Percentiles rank a stretch among this genome's conserved stretches.
Conservation (phyloP, 1,284 basidiomycete species). For the Dichomitus squalens region DNA sequence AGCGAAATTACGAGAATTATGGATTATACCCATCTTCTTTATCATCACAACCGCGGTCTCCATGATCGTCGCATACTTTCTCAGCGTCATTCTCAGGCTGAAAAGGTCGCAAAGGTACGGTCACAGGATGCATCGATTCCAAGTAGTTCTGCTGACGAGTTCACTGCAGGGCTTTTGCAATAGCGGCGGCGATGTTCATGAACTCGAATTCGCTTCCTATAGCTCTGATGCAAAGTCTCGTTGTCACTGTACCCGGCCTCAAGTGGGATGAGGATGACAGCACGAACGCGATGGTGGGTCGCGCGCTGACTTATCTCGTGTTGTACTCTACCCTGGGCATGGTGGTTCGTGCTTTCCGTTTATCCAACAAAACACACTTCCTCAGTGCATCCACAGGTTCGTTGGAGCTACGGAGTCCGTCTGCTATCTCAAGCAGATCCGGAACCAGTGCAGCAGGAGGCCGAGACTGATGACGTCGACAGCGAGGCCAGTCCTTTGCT, state of each 20-base stretch:
- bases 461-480: neutral
- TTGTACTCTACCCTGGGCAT: conserved; percentile 93
- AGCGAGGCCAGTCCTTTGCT: conserved; percentile 30
- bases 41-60: conserved; percentile 70
- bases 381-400: conserved; percentile 51
- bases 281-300: conserved; percentile 86
- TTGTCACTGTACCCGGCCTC: conserved; percentile 81
- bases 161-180: conserved; percentile 72
- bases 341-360: conserved; percentile 58
- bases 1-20: conserved; percentile 85
- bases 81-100: conserved; percentile 55
- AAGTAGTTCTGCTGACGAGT: neutral
- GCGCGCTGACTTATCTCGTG: conserved; percentile 91
- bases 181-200: conserved; percentile 87
- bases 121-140: conserved; percentile 1
- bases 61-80: conserved; percentile 51
- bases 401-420: conserved; percentile 87
- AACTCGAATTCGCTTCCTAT: conserved; percentile 95
- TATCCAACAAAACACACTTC: neutral
- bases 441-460: conserved; percentile 22
- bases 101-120: conserved; percentile 63
- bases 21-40: conserved; percentile 89
- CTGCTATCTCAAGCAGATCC: conserved; percentile 76
- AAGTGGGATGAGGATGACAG: conserved; percentile 86
- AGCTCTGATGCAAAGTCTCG: conserved; percentile 89